phyloP scores from a whole-genome alignment of 768 basidiomycete genomes.

The Hericium alpestre region DNA sequence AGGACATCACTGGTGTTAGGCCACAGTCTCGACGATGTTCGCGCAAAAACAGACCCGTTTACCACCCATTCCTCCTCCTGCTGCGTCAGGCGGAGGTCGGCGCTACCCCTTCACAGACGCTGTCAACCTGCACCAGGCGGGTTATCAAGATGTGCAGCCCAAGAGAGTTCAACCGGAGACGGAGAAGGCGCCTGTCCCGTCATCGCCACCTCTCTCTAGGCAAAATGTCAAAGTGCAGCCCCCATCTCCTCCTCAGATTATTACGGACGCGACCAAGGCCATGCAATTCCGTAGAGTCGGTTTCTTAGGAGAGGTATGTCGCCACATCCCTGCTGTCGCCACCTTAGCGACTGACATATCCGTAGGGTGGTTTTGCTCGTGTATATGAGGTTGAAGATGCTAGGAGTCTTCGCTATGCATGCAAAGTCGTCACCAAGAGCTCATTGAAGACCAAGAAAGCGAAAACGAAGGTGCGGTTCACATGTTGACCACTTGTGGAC shows the following conservation, averaged over 20 bases:
- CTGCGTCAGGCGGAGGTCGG: slow-evolving; percentile 5
- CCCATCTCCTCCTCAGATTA: slow-evolving; percentile 70
- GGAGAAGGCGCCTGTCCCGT: slow-evolving; percentile 2
- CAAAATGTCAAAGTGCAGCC: slow-evolving; percentile 78
- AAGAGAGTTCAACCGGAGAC: slow-evolving; percentile 1
- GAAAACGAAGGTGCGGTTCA: slow-evolving; percentile 72
- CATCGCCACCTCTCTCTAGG: slow-evolving; percentile 63
- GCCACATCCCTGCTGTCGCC: neutral
- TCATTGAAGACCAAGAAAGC: slow-evolving; percentile 93
- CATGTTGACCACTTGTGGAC: neutral
- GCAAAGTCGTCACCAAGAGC: slow-evolving; percentile 91
- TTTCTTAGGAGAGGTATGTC: slow-evolving; percentile 79
- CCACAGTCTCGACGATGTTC: slow-evolving; percentile 10
- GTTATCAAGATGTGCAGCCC: slow-evolving; percentile 3
- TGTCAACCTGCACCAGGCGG: slow-evolving; percentile 6
- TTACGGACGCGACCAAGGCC: slow-evolving; percentile 49
- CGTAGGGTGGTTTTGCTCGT: slow-evolving; percentile 84
- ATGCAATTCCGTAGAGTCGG: slow-evolving; percentile 62
- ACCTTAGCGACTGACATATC: neutral
- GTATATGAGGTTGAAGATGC: slow-evolving; percentile 89
- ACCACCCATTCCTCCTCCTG: slow-evolving; percentile 10
- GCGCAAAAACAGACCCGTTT: slow-evolving; percentile 6
- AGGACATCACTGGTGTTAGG: slow-evolving; percentile 13
- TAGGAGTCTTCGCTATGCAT: slow-evolving; percentile 57
- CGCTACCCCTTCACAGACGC: slow-evolving; percentile 13